These are phyloP conservation scores for Citropsis articulata DNA, from an alignment of 345 rosid genomes.

Conservation along the genomic window DNA sequence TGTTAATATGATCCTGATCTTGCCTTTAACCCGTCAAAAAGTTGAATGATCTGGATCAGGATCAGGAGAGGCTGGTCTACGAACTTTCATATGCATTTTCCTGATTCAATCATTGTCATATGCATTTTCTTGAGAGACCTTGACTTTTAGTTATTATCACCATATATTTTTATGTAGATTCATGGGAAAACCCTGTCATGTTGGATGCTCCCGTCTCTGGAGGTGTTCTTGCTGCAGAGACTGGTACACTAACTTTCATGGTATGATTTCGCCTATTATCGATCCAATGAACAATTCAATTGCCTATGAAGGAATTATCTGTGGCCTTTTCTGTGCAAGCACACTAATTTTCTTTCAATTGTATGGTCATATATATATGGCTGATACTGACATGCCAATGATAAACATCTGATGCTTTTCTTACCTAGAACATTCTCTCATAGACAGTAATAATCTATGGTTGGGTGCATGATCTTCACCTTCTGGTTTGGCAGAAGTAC, in stretches of 20 bases:
- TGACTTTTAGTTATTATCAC: not conserved
- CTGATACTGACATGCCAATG: not conserved
- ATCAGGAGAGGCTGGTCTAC: not conserved
- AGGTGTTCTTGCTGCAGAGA: slow-evolving; percentile 93
- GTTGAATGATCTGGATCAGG: not conserved
- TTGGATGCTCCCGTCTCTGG: slow-evolving; percentile 99
- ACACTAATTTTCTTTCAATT: not conserved
- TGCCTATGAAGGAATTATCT: not conserved
- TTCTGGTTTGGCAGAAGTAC: not conserved
- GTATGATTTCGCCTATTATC: slow-evolving; percentile 30
- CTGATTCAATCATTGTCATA: not conserved
- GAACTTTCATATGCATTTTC: too few species aligned
- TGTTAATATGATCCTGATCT: not conserved
- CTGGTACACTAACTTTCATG: slow-evolving; percentile 88
- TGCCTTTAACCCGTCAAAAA: not conserved
- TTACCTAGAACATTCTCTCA: not conserved
- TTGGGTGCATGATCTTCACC: not conserved
- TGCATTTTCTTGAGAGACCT: not conserved
- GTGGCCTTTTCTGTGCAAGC: not conserved
- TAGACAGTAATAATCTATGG: not conserved
- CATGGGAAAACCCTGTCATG: slow-evolving; percentile 70
- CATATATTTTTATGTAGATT: slow-evolving; percentile 30
- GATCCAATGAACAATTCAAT: slow-evolving; percentile 5
- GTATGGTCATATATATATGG: not conserved
- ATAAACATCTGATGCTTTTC: not conserved